A percentile compares a stretch with the other conserved stretches of the same genome.
Evolutionary conservation across 371 early-diverging fungal species (phyloP).

Genomic region (Circinella minor): DNA sequence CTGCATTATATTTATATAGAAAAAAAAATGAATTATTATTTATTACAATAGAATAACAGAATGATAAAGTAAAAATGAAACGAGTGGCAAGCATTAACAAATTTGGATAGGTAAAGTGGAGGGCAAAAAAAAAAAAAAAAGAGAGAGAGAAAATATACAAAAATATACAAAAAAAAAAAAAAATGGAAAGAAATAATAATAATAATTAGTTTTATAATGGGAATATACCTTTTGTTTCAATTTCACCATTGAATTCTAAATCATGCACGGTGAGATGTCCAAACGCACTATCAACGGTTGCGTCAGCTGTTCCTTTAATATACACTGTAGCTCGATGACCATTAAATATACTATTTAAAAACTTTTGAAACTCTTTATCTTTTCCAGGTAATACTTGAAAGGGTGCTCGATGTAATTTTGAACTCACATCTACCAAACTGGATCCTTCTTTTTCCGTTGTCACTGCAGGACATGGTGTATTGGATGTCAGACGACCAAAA

Average conservation of each 20-base stretch:
- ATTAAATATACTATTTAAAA: slow-evolving; percentile 24
- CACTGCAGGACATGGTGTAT: slow-evolving; percentile 34
- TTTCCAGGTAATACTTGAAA: slow-evolving; percentile 43
- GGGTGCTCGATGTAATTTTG: slow-evolving; percentile 38
- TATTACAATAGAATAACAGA: neutral
- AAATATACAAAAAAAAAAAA: neutral
- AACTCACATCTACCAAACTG: slow-evolving; percentile 22
- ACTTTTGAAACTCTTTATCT: slow-evolving; percentile 49
- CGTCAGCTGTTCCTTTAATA: slow-evolving; percentile 45
- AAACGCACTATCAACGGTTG: slow-evolving; percentile 43
- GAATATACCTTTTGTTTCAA: slow-evolving; percentile 42
- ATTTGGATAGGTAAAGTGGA: neutral
- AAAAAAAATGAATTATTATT: neutral
- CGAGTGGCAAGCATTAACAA: neutral
- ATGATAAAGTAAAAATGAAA: neutral
- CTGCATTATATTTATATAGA: slow-evolving; percentile 11
- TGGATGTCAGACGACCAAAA: slow-evolving; percentile 40
- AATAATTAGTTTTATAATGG: neutral
- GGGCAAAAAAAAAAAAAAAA: neutral
- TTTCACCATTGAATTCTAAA: slow-evolving; percentile 45
- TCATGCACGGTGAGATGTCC: slow-evolving; percentile 41
- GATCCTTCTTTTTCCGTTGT: slow-evolving; percentile 23
- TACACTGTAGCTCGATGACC: slow-evolving; percentile 27
- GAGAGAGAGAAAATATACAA: neutral
- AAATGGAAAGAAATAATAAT: too few species aligned